Evolutionary conservation across 208 protist species (phyloP), one percentile per base, ranked within the genome.

Genomic region (Histomonas meleagridis): DNA sequence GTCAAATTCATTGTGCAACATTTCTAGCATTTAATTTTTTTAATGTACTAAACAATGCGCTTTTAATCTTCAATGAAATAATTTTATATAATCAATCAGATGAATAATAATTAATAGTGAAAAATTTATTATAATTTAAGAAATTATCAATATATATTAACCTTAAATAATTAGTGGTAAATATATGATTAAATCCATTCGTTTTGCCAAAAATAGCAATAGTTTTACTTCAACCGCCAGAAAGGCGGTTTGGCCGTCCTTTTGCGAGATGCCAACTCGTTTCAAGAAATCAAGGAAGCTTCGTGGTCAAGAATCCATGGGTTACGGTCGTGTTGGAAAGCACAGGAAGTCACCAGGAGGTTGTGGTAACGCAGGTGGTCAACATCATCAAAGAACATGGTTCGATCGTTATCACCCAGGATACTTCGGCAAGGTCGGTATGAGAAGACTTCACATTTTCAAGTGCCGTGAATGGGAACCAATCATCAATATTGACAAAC

Each of bases 361-460:
- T 96, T 97, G 98, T 95, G 99, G 99, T 99, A 99, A 99, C 95
- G 98, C 98, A 94, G 99, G 99, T 97, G 98, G 98, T 94, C 94
- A 97, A 94, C 97, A 99, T 96, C 98, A 99, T 95, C 97, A 99
- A 96, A 96, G 98, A 92, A 99, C 98, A 94, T 97, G 97, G 95
- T 98, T 99, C 93, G 97, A 99, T 95, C 78, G 91, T 48, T 96
- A 94, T 96, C 99, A 99, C 94, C 99, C 99, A 92, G 98, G 98
- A 92, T 99, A 99, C 96, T 99, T 99, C 94, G 99, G 99, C 94
- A 99, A 99, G 97, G 96, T 99, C 57, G 99, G 99, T 95, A 99
- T 99, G 98, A 94, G 98, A 92, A 95, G 98, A 95, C 97, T 97
- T 94, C 98, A 99, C 95, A 94, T 95, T 91, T 97, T 96, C 93